Conservation (phyloP, 2,329 filamentous ascomycete genomes). For the Fusarium protoensiforme region DNA sequence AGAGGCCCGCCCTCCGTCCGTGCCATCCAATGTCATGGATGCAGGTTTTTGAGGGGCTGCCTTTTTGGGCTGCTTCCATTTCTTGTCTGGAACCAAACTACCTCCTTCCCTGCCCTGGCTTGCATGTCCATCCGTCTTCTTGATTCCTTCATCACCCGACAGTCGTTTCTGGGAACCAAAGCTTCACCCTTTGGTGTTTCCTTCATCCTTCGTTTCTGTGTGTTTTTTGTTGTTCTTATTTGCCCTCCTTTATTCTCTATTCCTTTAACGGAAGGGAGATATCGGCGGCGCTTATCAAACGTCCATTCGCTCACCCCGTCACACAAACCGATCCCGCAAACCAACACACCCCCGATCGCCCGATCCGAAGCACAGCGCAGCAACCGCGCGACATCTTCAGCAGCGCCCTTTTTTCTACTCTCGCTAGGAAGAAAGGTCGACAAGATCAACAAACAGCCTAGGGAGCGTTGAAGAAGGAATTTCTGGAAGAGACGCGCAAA, state of each 20-base stretch:
- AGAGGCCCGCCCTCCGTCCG: not conserved
- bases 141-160: conserved; percentile 17
- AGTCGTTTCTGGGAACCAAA: conserved; percentile 29
- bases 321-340: conserved; percentile 15
- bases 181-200: conserved; percentile 8
- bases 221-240: conserved; percentile 13
- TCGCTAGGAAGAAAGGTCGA: conserved; percentile 16
- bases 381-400: conserved; percentile 8
- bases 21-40: not conserved
- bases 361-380: conserved; percentile 6
- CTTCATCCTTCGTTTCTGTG: conserved; percentile 32
- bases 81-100: not conserved
- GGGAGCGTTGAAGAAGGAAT: conserved; percentile 3
- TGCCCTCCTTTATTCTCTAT: not conserved
- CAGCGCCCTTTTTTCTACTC: conserved; percentile 10
- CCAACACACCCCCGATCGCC: conserved; percentile 18
- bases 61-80: not conserved
- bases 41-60: not conserved
- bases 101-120: not conserved
- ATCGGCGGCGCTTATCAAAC: conserved; percentile 22
- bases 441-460: not conserved
- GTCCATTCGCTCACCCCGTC: conserved; percentile 30
- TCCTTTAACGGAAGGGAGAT: conserved; percentile 9
- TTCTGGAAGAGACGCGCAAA: conserved; percentile 32
- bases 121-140: not conserved